Percentiles rank a stretch among this genome's conserved stretches.
Conservation (phyloP, 305 asterid genomes). For the Solanum hybrid region DNA sequence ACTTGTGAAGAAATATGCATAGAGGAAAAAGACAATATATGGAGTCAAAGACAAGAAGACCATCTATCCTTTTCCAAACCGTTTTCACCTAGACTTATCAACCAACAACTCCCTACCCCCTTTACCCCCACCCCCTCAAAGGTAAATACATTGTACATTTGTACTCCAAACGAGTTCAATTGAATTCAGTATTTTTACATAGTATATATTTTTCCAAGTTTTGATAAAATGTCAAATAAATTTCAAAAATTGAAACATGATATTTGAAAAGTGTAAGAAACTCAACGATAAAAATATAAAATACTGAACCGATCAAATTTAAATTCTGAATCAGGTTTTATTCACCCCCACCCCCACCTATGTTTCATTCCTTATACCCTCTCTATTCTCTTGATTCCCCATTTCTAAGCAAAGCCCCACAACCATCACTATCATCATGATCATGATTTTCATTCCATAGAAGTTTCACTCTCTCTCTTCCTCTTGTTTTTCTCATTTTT, state of each 20-base stretch:
- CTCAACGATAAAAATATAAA: neutral
- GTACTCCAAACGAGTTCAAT: neutral
- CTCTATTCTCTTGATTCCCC: constrained; percentile 24
- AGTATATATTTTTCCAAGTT: neutral
- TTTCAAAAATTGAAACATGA: neutral
- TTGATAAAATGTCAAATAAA: neutral
- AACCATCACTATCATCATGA: constrained; percentile 35
- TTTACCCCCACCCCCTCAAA: neutral
- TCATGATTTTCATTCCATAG: constrained; percentile 29
- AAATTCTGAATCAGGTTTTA: neutral
- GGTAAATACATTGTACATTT: neutral
- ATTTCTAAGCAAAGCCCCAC: constrained; percentile 74
- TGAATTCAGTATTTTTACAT: neutral
- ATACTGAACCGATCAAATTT: neutral
- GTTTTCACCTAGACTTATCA: constrained; percentile 36
- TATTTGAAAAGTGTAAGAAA: neutral
- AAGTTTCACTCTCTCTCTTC: constrained; percentile 11
- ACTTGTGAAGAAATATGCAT: constrained; percentile 35
- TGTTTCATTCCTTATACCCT: constrained; percentile 8
- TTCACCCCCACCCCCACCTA: neutral
- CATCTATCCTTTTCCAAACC: constrained; percentile 51
- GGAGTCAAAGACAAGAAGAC: constrained; percentile 51
- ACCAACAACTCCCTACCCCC: constrained; percentile 21
- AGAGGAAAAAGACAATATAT: constrained; percentile 23
- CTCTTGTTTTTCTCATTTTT: neutral